Percentiles rank a stretch among this genome's conserved stretches.
Conservation (phyloP, 2,329 filamentous ascomycete genomes). For the Escovopsis sp. region DNA sequence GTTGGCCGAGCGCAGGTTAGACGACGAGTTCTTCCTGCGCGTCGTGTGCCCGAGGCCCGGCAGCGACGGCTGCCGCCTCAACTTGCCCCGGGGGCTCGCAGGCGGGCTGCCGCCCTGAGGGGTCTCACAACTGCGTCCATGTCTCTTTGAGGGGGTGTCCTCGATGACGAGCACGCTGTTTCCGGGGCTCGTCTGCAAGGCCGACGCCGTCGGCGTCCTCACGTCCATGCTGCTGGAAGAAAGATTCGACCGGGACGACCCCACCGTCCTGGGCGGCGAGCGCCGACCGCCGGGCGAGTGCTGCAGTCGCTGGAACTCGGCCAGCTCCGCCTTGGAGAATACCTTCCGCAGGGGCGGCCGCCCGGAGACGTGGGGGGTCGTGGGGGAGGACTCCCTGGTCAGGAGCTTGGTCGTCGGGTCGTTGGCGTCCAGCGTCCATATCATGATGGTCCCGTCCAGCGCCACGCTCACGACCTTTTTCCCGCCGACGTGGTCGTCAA, state of each 20-base stretch:
- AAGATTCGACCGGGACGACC: slow-evolving; percentile 37
- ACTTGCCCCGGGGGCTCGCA: slow-evolving; percentile 28
- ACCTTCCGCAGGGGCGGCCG: slow-evolving; percentile 71
- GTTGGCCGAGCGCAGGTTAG: slow-evolving; percentile 36
- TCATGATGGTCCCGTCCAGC: slow-evolving; percentile 70
- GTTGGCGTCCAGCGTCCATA: slow-evolving; percentile 48
- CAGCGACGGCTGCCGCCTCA: slow-evolving; percentile 38
- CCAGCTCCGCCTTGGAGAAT: slow-evolving; percentile 73
- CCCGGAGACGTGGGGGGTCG: slow-evolving; percentile 36
- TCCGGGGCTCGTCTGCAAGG: slow-evolving; percentile 25
- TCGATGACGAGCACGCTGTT: slow-evolving; percentile 23
- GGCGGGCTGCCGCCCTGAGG: slow-evolving; percentile 33
- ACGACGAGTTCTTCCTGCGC: slow-evolving; percentile 34
- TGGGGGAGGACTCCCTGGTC: slow-evolving; percentile 39
- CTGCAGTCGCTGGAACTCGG: slow-evolving; percentile 51
- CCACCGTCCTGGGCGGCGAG: slow-evolving; percentile 40
- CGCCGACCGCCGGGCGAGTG: slow-evolving; percentile 30
- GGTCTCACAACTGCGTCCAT: slow-evolving; percentile 29
- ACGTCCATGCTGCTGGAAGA: slow-evolving; percentile 16
- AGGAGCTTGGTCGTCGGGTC: slow-evolving; percentile 26
- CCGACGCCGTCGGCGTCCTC: slow-evolving; percentile 22
- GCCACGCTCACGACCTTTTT: slow-evolving; percentile 58
- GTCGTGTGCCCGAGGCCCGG: slow-evolving; percentile 30
- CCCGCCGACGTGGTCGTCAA: slow-evolving; percentile 42
- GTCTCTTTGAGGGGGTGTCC: slow-evolving; percentile 32